Percentiles rank a stretch among this genome's conserved stretches.
Conservation (phyloP, 2,329 filamentous ascomycete species). For the Aspergillus pseudoterreus region DNA sequence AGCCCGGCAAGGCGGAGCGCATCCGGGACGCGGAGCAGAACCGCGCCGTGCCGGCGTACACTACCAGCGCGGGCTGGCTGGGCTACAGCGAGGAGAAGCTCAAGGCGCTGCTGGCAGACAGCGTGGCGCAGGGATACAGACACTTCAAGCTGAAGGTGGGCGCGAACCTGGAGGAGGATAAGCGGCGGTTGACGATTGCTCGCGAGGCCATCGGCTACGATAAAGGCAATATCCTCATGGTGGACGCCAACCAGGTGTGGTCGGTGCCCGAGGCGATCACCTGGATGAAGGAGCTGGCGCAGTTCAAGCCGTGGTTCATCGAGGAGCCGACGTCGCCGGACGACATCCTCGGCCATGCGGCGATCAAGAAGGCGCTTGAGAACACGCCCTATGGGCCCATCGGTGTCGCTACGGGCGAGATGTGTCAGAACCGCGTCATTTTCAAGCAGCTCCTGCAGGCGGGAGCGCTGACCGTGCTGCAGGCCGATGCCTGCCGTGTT, state of each 20-base stretch:
- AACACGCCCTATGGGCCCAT: constrained; percentile 55
- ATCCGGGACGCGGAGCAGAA: constrained; percentile 69
- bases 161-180: constrained; percentile 67
- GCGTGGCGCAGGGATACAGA: constrained; percentile 69
- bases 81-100: constrained; percentile 87
- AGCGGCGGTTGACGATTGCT: constrained; percentile 66
- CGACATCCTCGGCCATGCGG: constrained; percentile 83
- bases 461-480: constrained; percentile 80
- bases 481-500: constrained; percentile 85
- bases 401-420: constrained; percentile 86
- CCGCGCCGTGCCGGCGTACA: constrained; percentile 82
- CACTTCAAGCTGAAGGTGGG: constrained; percentile 95
- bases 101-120: constrained; percentile 69
- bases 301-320: constrained; percentile 85
- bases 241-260: constrained; percentile 90
- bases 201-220: constrained; percentile 79
- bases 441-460: constrained; percentile 86
- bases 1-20: constrained; percentile 66
- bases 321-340: constrained; percentile 90
- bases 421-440: constrained; percentile 91
- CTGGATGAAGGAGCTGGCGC: constrained; percentile 76
- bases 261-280: constrained; percentile 82
- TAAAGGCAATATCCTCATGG: constrained; percentile 80
- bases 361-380: constrained; percentile 73
- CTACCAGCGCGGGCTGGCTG: constrained; percentile 87